These are phyloP conservation scores for Dactylellina cionopaga DNA, from an alignment of 2,329 filamentous ascomycete genomes.

Conservation along the genomic window DNA sequence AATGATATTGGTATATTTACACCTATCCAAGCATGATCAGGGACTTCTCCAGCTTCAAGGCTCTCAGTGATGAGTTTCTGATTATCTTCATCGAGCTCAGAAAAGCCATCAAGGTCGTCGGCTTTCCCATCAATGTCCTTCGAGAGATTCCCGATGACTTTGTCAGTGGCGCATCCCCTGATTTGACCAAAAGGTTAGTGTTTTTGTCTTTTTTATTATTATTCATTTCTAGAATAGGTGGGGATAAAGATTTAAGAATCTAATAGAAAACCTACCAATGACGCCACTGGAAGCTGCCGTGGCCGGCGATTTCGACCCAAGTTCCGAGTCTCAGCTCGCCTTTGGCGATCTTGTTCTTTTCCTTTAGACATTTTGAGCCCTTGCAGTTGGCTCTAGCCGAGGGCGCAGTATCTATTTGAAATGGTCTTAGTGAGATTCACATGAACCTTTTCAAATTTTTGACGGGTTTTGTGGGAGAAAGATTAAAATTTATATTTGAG, in stretches of 20 bases:
- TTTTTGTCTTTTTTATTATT: background rate
- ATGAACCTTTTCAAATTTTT: background rate
- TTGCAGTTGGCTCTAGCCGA: conserved; percentile 39
- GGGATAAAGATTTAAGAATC: background rate
- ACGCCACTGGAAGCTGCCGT: conserved; percentile 36
- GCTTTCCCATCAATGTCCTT: conserved; percentile 29
- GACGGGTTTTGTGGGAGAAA: too few species aligned
- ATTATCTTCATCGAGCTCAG: conserved; percentile 33
- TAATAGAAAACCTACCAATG: conserved; percentile 44
- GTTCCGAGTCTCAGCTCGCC: conserved; percentile 52
- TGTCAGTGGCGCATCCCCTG: conserved; percentile 51
- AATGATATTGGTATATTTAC: conserved; percentile 21
- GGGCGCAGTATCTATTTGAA: conserved; percentile 20
- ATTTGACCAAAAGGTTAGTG: background rate
- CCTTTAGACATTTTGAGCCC: conserved; percentile 22
- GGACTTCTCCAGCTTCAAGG: conserved; percentile 43
- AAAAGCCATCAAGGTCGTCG: conserved; percentile 42
- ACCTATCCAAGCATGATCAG: conserved; percentile 42
- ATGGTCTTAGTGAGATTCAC: background rate
- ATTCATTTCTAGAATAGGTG: background rate
- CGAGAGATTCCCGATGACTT: conserved; percentile 37
- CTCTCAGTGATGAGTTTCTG: conserved; percentile 34
- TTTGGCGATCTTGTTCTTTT: conserved; percentile 44
- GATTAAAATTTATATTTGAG: too few species aligned
- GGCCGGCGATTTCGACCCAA: conserved; percentile 34